Evolutionary conservation across 352 stramenopile species (phyloP), one percentile per base, ranked within the genome.

Genomic region (Aphanomyces invadans): DNA sequence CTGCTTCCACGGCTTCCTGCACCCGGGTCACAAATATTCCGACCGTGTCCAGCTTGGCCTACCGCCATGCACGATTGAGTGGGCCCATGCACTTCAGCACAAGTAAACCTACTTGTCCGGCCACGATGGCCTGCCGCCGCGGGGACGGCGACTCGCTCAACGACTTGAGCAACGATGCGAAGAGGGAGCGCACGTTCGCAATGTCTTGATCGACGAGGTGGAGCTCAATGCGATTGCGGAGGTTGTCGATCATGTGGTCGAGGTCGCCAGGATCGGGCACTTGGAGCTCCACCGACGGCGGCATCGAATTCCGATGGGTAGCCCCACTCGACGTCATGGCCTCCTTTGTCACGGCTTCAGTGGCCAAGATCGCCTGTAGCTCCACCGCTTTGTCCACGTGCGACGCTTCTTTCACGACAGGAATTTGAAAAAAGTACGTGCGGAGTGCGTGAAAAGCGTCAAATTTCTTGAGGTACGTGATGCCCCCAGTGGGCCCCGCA

Each of bases 191-290:
- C 17, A 42, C 55, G 12, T 19, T 10, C 3, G 10, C 10, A 12
- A 21, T 59, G 33, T 67, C 60, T 31, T 28, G 10, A 5, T 67
- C 29, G 10, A 67, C 60, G 31, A 67, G 42, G 3, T 29, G 21
- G 31, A 67, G 32, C 23, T 67, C 60, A 44, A 67, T 42, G 49
- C 54, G 54, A 23, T 67, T 55, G 23, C 60, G 60, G n/a, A 67
- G 23, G 33, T 57, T 67, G 60, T 67, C 60, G 9, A 67, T 57
- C 17, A 31, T 38, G 28, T 59, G 42, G 49, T 57, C 42, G 23
- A 67, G 60, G 5, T 57, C 33, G 33, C 11, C n/a, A 1, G 32
- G 10, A 3, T 67, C 46, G 12, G 60, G 60, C 9, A 67, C 46
- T 17, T 55, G 19, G 2, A 59, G 45, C 11, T 67, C 60, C 7